Conservation (phyloP, 2,329 filamentous ascomycete genomes). For the Trichophyton simii region DNA sequence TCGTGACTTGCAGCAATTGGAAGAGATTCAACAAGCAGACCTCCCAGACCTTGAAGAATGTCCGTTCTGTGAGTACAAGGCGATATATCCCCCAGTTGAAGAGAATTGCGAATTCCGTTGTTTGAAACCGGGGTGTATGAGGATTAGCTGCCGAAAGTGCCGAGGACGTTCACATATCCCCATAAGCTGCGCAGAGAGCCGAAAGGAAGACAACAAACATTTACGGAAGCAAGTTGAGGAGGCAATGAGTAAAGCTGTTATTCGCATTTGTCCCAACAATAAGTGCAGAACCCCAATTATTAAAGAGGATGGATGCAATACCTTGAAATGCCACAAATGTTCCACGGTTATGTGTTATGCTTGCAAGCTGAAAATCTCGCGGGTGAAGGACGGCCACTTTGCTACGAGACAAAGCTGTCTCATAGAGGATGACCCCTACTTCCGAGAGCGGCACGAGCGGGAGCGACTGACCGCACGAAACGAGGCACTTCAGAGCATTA, state of each 20-base stretch:
- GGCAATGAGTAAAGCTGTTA: constrained; percentile 67
- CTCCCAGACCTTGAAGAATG: constrained; percentile 63
- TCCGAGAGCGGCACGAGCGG: constrained; percentile 20
- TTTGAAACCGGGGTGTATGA: constrained; percentile 50
- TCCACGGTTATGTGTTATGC: constrained; percentile 39
- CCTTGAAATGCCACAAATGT: constrained; percentile 61
- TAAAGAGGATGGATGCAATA: constrained; percentile 71
- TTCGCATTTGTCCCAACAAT: constrained; percentile 52
- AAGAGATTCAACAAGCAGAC: constrained; percentile 54
- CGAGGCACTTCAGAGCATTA: constrained; percentile 42
- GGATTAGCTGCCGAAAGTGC: constrained; percentile 57
- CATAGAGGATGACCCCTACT: too few relatives aligned
- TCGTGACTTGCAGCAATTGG: constrained; percentile 58
- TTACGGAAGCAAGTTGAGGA: constrained; percentile 62
- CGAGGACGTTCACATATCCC: constrained; percentile 58
- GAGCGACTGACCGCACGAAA: constrained; percentile 43
- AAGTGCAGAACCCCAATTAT: constrained; percentile 61
- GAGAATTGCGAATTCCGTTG: constrained; percentile 63
- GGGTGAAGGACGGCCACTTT: constrained; percentile 54
- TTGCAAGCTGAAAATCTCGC: constrained; percentile 52
- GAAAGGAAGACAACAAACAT: constrained; percentile 45
- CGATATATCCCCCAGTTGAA: constrained; percentile 55
- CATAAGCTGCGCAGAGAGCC: constrained; percentile 55
- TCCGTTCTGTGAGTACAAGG: constrained; percentile 71
- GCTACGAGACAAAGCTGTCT: constrained; percentile 17